Base-by-base conservation (phyloP, 805 yeast species). In the Schwanniomyces vanrijiae region DNA sequence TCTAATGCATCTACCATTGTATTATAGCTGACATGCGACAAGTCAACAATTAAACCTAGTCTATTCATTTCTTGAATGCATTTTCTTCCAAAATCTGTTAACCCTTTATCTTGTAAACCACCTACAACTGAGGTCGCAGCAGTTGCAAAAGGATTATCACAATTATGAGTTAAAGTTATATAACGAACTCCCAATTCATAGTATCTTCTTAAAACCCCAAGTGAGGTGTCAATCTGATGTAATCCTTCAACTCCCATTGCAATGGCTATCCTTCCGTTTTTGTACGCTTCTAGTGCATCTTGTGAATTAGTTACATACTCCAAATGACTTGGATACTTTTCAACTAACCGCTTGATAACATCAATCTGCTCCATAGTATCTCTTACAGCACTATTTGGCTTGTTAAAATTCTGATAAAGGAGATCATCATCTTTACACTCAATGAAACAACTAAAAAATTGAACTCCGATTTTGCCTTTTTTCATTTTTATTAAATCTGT, bases 131-230 rank as follows among this genome's bases (percentile, higher is more conserved):
- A 68, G 4, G 77, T 66, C 6, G 82, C 82, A 10, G 83, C 80
- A 11, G 81, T 77, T 2, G 83, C 82, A 60, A 77, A 79, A 4
- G 83, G 82, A 50, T 79, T 79, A 51, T 78, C 82, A 60, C 83
- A 77, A 54, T 78, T 78, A 48, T 78, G 83, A 0, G 83, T 78
- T 44, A 79, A 56, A 0, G 83, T 79, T 37, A 77, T 72, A 55
- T 79, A 79, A 29, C 82, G 54, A n/a, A 78, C 80, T 11, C 83
- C 83, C 26, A 79, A 51, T 5, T 74, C 78, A 51, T 58, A 72
- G 54, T 74, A 79, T 53, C 69, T 75, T 53, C 84, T 65, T 24
- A 79, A 60, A 14, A 76, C 79, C 13, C 72, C 81, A 13, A 78
- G 53, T 1, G 82, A 76, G 2, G 71, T 53, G 52, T 77, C 84